Conservation (phyloP, 495 filamentous ascomycete genomes). For the Podospora conica region DNA sequence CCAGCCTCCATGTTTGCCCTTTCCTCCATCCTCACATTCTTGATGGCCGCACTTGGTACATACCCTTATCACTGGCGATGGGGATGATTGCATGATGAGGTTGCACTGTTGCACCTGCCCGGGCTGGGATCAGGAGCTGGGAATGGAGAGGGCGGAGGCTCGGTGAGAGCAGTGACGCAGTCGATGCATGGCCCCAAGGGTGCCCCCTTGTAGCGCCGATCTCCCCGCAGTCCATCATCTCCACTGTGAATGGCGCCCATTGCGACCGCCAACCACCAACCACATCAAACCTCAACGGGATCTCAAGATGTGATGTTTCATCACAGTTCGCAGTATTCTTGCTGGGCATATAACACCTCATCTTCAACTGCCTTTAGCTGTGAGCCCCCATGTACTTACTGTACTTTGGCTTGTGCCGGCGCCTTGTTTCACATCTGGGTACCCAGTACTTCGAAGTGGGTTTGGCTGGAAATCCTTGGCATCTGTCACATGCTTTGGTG, state of each 20-base stretch:
- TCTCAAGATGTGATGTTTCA: not conserved
- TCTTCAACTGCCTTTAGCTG: not conserved
- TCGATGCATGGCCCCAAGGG: not conserved
- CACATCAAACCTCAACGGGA: not conserved
- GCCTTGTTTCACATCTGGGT: not conserved
- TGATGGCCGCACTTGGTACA: no score
- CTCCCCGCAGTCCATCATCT: not conserved
- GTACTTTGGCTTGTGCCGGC: not conserved
- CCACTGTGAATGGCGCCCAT: not conserved
- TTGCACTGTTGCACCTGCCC: not conserved
- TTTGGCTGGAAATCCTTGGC: not conserved
- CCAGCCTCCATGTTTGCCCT: no score
- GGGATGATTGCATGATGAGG: slow-evolving; percentile 8
- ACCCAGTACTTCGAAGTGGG: no score
- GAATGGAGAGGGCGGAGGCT: not conserved
- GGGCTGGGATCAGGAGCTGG: not conserved
- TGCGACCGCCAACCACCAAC: not conserved
- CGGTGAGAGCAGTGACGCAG: not conserved
- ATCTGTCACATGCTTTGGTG: not conserved
- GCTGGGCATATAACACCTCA: not conserved
- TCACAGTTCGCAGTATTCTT: not conserved
- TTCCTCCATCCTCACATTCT: not conserved
- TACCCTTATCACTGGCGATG: not conserved
- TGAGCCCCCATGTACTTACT: not conserved
- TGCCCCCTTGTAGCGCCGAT: not conserved